phyloP scores from a whole-genome alignment of 1,284 basidiomycete genomes.

The Naganishia albida region DNA sequence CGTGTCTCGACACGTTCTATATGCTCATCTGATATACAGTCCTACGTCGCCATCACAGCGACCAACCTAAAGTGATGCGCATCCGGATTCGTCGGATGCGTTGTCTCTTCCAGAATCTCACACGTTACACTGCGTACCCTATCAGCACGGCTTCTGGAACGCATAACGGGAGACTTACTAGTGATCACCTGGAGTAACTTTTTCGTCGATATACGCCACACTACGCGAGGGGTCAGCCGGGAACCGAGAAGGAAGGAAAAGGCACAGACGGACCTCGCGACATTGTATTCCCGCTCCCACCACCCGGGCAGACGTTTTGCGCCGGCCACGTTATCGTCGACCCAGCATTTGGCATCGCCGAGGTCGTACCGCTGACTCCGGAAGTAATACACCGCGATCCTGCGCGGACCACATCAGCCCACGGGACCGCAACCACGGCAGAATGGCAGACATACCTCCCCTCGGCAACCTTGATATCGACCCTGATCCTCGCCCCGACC shows the following conservation, averaged over 20 bases:
- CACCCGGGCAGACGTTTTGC: slow-evolving; percentile 47
- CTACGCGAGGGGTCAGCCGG: slow-evolving; percentile 36
- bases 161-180: slow-evolving; percentile 39
- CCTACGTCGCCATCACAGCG: slow-evolving; percentile 54
- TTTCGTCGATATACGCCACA: slow-evolving; percentile 52
- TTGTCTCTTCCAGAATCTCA: slow-evolving; percentile 48
- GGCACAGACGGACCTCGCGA: slow-evolving; percentile 48
- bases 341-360: slow-evolving; percentile 54
- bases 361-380: slow-evolving; percentile 51
- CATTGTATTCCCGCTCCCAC: slow-evolving; percentile 52
- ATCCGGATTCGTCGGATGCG: slow-evolving; percentile 46
- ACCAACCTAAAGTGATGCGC: slow-evolving; percentile 55
- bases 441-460: slow-evolving; percentile 37
- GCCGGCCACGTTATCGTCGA: slow-evolving; percentile 53
- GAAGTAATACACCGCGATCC: slow-evolving; percentile 55
- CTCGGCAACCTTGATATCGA: slow-evolving; percentile 48
- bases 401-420: slow-evolving; percentile 25
- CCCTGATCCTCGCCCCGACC: slow-evolving; percentile 49
- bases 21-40: slow-evolving; percentile 1
- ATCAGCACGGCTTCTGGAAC: not conserved
- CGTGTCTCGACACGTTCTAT: not conserved
- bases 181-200: slow-evolving; percentile 51
- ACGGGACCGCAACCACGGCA: not conserved
- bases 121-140: slow-evolving; percentile 47
- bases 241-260: not conserved